Base-by-base conservation (phyloP, 805 yeast genomes). In the Nakazawaea wyomingensis region DNA sequence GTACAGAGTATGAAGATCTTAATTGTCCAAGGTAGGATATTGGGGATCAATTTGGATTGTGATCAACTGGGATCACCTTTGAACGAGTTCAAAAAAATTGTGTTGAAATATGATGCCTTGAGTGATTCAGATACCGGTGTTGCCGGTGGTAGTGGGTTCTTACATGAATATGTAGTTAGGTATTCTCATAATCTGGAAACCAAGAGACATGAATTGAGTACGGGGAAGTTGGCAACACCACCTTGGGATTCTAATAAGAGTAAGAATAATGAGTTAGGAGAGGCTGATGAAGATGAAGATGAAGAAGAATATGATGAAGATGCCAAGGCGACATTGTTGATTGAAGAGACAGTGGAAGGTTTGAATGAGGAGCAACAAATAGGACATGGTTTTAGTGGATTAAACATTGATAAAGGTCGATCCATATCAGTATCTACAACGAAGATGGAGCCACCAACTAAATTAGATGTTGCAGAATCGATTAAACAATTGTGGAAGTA, bases 1-100 rank as follows among this genome's bases (percentile, higher is more conserved):
- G 78, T 90, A 39, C 88, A 86, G 51, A 75, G 87, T 30, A 88
- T 90, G 93, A 80, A 84, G 56, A 72, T 73, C 19, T 65, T 90
- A 41, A 77, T 91, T 22, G 69, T 81, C n/a, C 87, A 85, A 54
- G 90, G 95, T 0, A 64, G 88, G 30, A 77, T 72, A 53, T 53
- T 83, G 47, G 78, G 78, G 1, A 81, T 86, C 24, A 67, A 68
- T 1, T 63, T 88, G 44, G 83, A 79, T 41, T 80, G 89, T 54
- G 95, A 86, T 55, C 54, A 52, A 37, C 75, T 76, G 6, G 60
- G 63, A 21, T 66, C 73, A 3, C 66, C 71, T 0, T 62, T 85
- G 44, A 66, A 64, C 19, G 60, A 50, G 16, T 72, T 61, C 54
- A 78, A 74, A 49, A 72, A 78, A 41, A 61, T 70, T 1, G 57